Evolutionary conservation across 1,284 basidiomycete species (phyloP).

Genomic region (Pascua guehoae): DNA sequence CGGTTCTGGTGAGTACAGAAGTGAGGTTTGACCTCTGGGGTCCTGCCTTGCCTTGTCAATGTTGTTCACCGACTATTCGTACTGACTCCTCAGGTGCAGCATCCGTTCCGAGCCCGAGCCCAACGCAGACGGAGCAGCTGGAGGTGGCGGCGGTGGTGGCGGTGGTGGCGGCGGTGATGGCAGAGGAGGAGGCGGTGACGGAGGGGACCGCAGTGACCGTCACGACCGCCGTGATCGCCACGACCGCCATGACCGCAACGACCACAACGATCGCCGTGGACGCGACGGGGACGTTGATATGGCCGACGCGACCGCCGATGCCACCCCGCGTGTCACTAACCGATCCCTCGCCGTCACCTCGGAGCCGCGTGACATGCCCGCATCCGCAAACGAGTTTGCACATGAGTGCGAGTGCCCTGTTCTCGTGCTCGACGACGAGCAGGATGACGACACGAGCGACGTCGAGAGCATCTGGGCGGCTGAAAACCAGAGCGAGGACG

Average conservation of each 20-base stretch:
- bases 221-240: conserved; percentile 2
- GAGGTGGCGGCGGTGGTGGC: conserved; percentile 5
- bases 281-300: conserved; percentile 7
- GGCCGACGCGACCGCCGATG: neutral
- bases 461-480: neutral
- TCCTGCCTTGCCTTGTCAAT: too few species aligned
- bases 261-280: conserved; percentile 8
- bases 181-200: conserved; percentile 15
- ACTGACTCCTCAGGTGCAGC: conserved; percentile 25
- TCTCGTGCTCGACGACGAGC: too few species aligned
- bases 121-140: conserved; percentile 6
- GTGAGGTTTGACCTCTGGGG: neutral
- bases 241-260: conserved; percentile 19
- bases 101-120: conserved; percentile 30
- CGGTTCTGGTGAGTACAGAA: conserved; percentile 56
- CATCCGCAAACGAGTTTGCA: neutral
- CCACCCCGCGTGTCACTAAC: conserved; percentile 2
- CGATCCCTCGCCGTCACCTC: neutral
- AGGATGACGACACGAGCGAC: neutral
- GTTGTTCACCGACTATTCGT: neutral
- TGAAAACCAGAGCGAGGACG: neutral
- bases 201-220: conserved; percentile 12
- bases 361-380: neutral
- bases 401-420: too few species aligned
- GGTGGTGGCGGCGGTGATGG: conserved; percentile 8